phyloP scores from a whole-genome alignment of 176 grass and related monocot genomes.

The Oryza punctata region DNA sequence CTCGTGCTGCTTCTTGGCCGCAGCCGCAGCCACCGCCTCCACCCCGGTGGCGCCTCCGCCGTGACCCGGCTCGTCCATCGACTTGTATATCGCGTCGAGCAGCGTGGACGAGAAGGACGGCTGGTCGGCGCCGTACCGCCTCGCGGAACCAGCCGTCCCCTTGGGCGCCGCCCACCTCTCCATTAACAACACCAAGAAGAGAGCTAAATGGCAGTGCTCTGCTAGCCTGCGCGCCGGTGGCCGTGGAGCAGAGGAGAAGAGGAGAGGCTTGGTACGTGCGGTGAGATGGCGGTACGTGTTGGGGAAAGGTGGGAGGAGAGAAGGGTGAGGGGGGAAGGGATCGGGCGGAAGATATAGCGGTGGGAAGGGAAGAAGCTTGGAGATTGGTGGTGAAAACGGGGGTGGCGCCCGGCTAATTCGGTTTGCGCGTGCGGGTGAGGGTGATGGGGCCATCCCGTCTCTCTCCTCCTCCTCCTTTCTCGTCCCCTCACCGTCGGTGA shows the following conservation, averaged over 20 bases:
- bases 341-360: constrained; percentile 52
- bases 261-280: neutral
- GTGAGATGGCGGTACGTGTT: neutral
- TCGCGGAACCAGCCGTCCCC: neutral
- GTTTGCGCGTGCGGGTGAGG: constrained; percentile 56
- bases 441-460: constrained; percentile 10
- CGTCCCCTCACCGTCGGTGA: constrained; percentile 13
- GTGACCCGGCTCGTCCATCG: constrained; percentile 74
- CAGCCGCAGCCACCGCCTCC: neutral
- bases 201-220: neutral
- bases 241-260: neutral
- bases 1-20: constrained; percentile 34
- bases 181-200: constrained; percentile 30
- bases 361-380: neutral
- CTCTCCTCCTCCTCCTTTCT: neutral
- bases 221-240: neutral
- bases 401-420: constrained; percentile 30
- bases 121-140: constrained; percentile 48
- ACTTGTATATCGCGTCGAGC: constrained; percentile 90
- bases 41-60: neutral
- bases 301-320: constrained; percentile 26
- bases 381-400: neutral
- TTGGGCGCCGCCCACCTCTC: constrained; percentile 47
- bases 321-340: constrained; percentile 39
- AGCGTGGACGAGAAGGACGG: constrained; percentile 98